phyloP scores from a whole-genome alignment of 371 early-diverging fungal species.

The Actinomucor elegans region DNA sequence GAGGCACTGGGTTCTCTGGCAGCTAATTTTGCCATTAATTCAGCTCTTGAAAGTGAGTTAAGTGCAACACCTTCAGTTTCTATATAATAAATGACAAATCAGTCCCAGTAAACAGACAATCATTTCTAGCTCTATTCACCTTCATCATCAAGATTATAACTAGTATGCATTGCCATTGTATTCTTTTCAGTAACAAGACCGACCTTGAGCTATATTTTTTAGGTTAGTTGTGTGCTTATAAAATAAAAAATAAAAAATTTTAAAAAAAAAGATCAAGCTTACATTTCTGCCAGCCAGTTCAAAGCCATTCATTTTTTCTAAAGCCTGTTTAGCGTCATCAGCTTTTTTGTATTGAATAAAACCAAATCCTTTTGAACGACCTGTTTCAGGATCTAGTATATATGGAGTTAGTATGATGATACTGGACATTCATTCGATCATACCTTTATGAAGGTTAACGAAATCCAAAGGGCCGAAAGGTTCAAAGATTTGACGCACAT shows the following conservation, averaged over 20 bases:
- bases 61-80: conserved; percentile 72
- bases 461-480: conserved; percentile 87
- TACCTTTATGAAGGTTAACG: conserved; percentile 73
- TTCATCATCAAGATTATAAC: conserved; percentile 57
- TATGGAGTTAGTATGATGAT: neutral
- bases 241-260: neutral
- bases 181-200: conserved; percentile 77
- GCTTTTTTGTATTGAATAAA: conserved; percentile 80
- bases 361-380: conserved; percentile 85
- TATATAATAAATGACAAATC: neutral
- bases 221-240: no score
- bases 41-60: conserved; percentile 76
- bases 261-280: conserved; percentile 4
- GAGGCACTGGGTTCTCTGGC: conserved; percentile 35
- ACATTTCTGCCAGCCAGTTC: conserved; percentile 55
- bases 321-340: conserved; percentile 79
- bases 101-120: conserved; percentile 9
- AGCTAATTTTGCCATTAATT: conserved; percentile 86
- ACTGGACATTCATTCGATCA: neutral
- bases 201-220: conserved; percentile 75
- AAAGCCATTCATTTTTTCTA: conserved; percentile 86
- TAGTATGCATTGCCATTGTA: conserved; percentile 17
- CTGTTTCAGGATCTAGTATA: conserved; percentile 69
- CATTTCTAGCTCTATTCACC: no score
- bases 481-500: conserved; percentile 83